Evolutionary conservation across 768 basidiomycete species (phyloP), one percentile per base, ranked within the genome.

Genomic region (Mycena indigotica): DNA sequence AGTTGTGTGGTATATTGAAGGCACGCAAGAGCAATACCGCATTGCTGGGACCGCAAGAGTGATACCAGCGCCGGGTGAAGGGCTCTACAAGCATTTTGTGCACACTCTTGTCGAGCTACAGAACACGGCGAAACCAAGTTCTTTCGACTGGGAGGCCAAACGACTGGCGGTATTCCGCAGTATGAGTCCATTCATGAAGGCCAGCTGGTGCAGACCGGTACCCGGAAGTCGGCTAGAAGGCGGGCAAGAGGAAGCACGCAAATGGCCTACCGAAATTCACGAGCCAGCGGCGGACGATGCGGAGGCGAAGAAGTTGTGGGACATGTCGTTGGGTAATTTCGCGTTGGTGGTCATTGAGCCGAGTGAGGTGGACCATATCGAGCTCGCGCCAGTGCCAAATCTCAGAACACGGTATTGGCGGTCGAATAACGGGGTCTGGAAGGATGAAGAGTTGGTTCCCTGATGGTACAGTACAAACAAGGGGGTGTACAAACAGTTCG

Each of bases 341-440:
- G 84, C 88, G 17, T 68, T 94, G 66, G 63, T 93, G 39, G 68
- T 91, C 12, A 73, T 94, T 28, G 91, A 93, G 64, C 88, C 91
- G 1, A 65, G 72, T 2, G 79, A 82, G 53, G 83, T 93, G 29
- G 93, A 95, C 67, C 82, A 81, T 72, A 66, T 86, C 16, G 88
- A 89, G 66, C 64, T 93, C 28, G 79, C 73, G 0, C 74, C 78
- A 19, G 55, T 73, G 23, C 88, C 88, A 8, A 81, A 91, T 62
- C 76, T 77, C 60, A 73, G 91, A 66, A 84, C 83, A 25, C 67
- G 71, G 52, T 91, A 84, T 55, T 77, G 71, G 61, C 77, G 78
- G 66, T 74, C 70, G 52, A 66, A 66, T 6, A 67, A 70, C 28
- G 78, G 75, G 3, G 69, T 68, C 28, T 92, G 91, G 84, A 69